Base-by-base conservation (phyloP, 176 grass and related monocot genomes). In the Aegilops sharonensis region DNA sequence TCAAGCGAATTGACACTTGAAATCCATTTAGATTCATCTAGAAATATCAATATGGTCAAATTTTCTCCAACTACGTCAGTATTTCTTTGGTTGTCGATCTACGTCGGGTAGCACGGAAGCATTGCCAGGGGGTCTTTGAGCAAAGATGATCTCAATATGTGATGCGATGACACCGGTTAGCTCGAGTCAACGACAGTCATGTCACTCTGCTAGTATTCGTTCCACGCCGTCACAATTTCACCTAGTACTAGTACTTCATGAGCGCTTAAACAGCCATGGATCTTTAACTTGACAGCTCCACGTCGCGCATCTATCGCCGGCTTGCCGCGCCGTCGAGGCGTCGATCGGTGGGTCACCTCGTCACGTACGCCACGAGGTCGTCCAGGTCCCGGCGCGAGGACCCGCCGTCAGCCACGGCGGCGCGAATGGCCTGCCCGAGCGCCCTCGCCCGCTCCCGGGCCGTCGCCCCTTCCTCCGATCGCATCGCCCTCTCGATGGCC, bases 351-450 rank as follows among this genome's bases (percentile, higher is more conserved):
- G n/a, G 61, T 94, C 81, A 91, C 81, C 94, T 91, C 12, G 47
- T 86, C 34, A 93, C 17, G 86, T 93, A 92, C 3, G 85, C 85
- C 11, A 91, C 80, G 77, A 93, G 87, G 15, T 92, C 45, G 11
- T 93, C 82, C 52, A 96, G 25, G 48, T 93, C 94, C 3, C 10
- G 37, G 25, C 61, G 62, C 2, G 89, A 91, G 23, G 86, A 72
- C 18, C 91, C 94, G 36, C 87, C 92, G 6, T 94, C 76, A 1
- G 54, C 76, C 6, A 85, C 60, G 27, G 87, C 86, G 48, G 1
- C 50, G 25, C 85, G 78, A 11, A 92, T 29, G 47, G 80, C 71
- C n/a, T 66, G 79, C 42, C 88, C 80, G 15, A 92, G 80, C 20
- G 78, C 83, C 6, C 17, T 21, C 12, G 90, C 86, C 59, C 78